phyloP scores from a whole-genome alignment of 1,284 basidiomycete species.

The Melampsora americana region DNA sequence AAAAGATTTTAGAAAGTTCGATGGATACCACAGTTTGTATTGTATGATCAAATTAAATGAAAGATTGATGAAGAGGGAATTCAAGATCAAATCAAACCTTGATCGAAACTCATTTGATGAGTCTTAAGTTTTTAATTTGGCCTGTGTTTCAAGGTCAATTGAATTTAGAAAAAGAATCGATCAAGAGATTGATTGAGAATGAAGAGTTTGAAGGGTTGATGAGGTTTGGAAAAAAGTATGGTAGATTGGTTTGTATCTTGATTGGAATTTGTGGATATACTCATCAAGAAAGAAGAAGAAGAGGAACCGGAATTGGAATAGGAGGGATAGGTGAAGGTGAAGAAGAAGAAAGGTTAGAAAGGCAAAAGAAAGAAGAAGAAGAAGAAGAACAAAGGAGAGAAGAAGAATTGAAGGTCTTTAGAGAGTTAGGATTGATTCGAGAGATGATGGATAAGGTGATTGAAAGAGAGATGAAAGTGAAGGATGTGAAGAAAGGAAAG shows the following conservation, averaged over 20 bases:
- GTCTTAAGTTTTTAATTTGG: conserved; percentile 33
- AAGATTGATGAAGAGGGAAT: not conserved
- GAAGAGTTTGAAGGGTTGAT: conserved; percentile 17
- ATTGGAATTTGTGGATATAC: not conserved
- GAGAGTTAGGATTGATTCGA: conserved; percentile 15
- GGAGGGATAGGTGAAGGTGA: not conserved
- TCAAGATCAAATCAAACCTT: not conserved
- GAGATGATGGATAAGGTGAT: conserved; percentile 15
- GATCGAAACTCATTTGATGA: conserved; percentile 39
- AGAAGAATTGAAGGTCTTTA: conserved; percentile 19
- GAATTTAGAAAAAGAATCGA: conserved; percentile 21
- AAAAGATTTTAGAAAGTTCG: conserved; percentile 14
- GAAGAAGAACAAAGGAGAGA: not conserved
- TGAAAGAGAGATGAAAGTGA: not conserved
- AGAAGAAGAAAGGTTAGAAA: too few species aligned
- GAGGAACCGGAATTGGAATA: conserved; percentile 2
- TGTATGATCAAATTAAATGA: conserved; percentile 44
- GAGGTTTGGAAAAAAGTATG: conserved; percentile 33
- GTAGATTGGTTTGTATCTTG: conserved; percentile 28
- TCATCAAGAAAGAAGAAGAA: not conserved
- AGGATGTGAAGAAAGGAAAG: not conserved
- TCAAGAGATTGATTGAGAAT: not conserved
- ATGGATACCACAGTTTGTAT: conserved; percentile 34
- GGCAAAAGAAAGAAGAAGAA: too few species aligned
- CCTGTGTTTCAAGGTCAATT: conserved; percentile 34